Evolutionary conservation across 768 basidiomycete species (phyloP).

Genomic region (Boletus subcaerulescens): DNA sequence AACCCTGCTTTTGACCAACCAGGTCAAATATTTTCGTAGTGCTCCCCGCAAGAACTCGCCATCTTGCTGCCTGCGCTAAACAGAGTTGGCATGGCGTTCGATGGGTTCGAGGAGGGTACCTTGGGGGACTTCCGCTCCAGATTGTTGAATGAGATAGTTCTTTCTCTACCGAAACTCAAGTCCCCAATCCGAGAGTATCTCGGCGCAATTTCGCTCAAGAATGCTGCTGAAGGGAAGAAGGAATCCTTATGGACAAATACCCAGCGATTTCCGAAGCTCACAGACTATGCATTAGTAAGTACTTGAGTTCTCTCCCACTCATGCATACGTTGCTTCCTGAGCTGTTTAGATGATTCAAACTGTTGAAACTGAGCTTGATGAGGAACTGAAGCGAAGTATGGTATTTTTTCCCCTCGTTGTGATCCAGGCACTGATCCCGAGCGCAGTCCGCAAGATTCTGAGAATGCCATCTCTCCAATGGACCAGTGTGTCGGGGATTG

Average conservation of each 20-base stretch:
- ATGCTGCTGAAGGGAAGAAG: constrained; percentile 65
- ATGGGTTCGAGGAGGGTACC: constrained; percentile 38
- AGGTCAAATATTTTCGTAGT: constrained; percentile 39
- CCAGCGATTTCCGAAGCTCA: constrained; percentile 52
- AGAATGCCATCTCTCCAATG: constrained; percentile 74
- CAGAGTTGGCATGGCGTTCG: constrained; percentile 65
- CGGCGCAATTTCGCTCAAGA: constrained; percentile 52
- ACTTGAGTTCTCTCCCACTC: constrained; percentile 18
- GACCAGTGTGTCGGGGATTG: constrained; percentile 61
- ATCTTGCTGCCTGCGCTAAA: constrained; percentile 72
- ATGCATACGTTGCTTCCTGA: neutral
- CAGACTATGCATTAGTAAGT: constrained; percentile 56
- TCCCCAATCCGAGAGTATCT: constrained; percentile 53
- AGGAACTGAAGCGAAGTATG: constrained; percentile 67
- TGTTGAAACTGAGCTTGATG: constrained; percentile 66
- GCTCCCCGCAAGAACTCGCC: constrained; percentile 79
- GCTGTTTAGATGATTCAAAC: constrained; percentile 56
- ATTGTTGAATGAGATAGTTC: constrained; percentile 69
- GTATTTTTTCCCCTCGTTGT: constrained; percentile 9
- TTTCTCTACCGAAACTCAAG: constrained; percentile 62
- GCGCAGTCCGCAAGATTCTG: constrained; percentile 65
- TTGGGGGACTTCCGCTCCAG: constrained; percentile 59
- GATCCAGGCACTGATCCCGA: constrained; percentile 1
- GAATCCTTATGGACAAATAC: constrained; percentile 64
- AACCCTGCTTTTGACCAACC: neutral